Conservation (phyloP, 2,329 filamentous ascomycete genomes). For the Orbilia brochopaga region DNA sequence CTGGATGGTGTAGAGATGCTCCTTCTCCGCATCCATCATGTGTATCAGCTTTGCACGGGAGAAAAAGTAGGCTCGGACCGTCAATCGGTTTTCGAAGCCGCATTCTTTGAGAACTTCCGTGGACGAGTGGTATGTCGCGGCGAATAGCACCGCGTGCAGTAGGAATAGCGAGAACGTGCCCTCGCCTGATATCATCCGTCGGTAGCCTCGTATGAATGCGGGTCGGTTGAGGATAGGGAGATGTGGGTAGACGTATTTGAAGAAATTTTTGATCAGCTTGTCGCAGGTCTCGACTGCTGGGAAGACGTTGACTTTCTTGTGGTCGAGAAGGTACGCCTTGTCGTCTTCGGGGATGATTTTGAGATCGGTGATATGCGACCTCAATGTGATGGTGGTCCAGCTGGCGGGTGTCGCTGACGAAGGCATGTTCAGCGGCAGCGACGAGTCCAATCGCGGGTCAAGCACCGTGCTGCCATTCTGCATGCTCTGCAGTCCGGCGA, state of each 20-base stretch:
- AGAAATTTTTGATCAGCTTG: constrained; percentile 42
- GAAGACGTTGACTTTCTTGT: constrained; percentile 48
- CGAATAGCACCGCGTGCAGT: constrained; percentile 38
- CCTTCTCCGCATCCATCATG: constrained; percentile 49
- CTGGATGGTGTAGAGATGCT: constrained; percentile 46
- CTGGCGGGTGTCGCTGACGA: constrained; percentile 27
- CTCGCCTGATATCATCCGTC: constrained; percentile 43
- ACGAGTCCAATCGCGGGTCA: constrained; percentile 41
- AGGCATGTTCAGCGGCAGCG: constrained; percentile 38
- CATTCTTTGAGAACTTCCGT: constrained; percentile 41
- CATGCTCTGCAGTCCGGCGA: constrained; percentile 48
- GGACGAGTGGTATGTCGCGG: constrained; percentile 28
- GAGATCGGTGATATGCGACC: constrained; percentile 36
- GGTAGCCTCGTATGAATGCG: constrained; percentile 45
- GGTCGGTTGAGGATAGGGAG: constrained; percentile 41
- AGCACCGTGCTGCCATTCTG: constrained; percentile 35
- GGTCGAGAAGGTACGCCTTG: constrained; percentile 33
- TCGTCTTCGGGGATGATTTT: constrained; percentile 46
- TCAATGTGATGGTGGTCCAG: constrained; percentile 37
- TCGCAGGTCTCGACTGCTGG: constrained; percentile 38
- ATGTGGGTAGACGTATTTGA: constrained; percentile 47
- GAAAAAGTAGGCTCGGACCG: constrained; percentile 48
- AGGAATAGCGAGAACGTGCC: constrained; percentile 41
- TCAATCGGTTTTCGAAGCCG: constrained; percentile 45
- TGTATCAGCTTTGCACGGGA: constrained; percentile 43